phyloP scores from a whole-genome alignment of 192 early-diverging fungal genomes.

The Oehlia diaphana region DNA sequence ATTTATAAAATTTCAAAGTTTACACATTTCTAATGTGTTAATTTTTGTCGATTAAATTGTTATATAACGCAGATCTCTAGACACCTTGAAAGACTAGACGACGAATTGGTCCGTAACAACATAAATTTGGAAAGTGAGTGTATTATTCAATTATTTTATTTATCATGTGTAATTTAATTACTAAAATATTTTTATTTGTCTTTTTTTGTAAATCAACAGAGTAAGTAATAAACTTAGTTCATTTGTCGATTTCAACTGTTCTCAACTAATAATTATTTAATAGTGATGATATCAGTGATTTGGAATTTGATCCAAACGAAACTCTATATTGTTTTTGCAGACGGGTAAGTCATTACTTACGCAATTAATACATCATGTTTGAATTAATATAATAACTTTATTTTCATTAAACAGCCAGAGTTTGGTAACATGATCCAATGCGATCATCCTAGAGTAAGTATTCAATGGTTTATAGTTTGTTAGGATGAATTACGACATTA shows the following conservation, averaged over 20 bases:
- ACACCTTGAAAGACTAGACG: slow-evolving; percentile 6
- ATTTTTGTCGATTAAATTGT: background rate
- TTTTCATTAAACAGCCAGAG: background rate
- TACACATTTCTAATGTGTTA: background rate
- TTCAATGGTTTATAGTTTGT: background rate
- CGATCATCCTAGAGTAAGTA: slow-evolving; percentile 8
- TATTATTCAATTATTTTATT: background rate
- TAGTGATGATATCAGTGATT: background rate
- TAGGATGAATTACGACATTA: background rate
- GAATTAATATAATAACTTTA: too few species aligned
- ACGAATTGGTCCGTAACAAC: slow-evolving; percentile 13
- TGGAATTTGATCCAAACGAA: slow-evolving; percentile 16
- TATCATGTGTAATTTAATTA: background rate
- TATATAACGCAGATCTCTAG: background rate
- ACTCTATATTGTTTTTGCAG: slow-evolving; percentile 12
- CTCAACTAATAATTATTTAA: background rate
- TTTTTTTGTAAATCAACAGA: background rate
- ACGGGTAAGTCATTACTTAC: background rate
- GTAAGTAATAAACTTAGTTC: background rate
- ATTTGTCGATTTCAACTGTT: background rate
- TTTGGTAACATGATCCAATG: slow-evolving; percentile 18
- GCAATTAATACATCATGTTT: background rate
- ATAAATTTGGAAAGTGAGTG: slow-evolving; percentile 11
- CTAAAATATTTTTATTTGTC: background rate
- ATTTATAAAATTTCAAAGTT: background rate